These are phyloP conservation scores for Pisolithus tinctorius DNA, from an alignment of 768 basidiomycete genomes.

Conservation along the genomic window DNA sequence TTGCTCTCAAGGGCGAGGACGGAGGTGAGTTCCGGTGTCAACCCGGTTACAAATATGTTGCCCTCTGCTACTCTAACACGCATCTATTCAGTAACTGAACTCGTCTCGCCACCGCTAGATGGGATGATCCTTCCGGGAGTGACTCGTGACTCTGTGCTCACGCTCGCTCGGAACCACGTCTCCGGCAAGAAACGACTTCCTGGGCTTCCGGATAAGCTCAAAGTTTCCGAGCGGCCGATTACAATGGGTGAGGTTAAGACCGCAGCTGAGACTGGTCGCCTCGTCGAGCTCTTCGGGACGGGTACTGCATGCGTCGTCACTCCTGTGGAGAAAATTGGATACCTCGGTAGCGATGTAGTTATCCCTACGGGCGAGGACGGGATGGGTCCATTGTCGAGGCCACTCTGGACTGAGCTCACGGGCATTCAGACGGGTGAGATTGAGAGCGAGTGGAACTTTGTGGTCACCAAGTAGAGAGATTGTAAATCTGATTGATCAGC, in stretches of 20 bases:
- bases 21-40: slow-evolving; percentile 39
- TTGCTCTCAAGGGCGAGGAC: slow-evolving; percentile 64
- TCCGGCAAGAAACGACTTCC: slow-evolving; percentile 38
- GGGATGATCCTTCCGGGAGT: slow-evolving; percentile 67
- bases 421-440: slow-evolving; percentile 73
- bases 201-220: slow-evolving; percentile 49
- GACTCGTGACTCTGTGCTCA: slow-evolving; percentile 48
- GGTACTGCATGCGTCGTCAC: slow-evolving; percentile 51
- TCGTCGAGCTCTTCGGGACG: slow-evolving; percentile 46
- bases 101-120: slow-evolving; percentile 60
- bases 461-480: slow-evolving; percentile 26
- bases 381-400: slow-evolving; percentile 61
- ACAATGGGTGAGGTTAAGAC: slow-evolving; percentile 70
- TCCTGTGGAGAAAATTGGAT: slow-evolving; percentile 50
- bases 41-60: no score
- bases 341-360: slow-evolving; percentile 45
- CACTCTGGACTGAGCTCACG: slow-evolving; percentile 42
- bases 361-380: slow-evolving; percentile 62
- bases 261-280: slow-evolving; percentile 33
- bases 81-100: slow-evolving; percentile 36
- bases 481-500: neutral
- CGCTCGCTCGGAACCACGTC: slow-evolving; percentile 51
- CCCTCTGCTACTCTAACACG: no score
- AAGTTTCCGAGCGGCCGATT: slow-evolving; percentile 61
- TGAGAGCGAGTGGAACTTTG: slow-evolving; percentile 74